Evolutionary conservation across 306 rosid genomes (phyloP).

Genomic region (Cucurbita ficifolia): DNA sequence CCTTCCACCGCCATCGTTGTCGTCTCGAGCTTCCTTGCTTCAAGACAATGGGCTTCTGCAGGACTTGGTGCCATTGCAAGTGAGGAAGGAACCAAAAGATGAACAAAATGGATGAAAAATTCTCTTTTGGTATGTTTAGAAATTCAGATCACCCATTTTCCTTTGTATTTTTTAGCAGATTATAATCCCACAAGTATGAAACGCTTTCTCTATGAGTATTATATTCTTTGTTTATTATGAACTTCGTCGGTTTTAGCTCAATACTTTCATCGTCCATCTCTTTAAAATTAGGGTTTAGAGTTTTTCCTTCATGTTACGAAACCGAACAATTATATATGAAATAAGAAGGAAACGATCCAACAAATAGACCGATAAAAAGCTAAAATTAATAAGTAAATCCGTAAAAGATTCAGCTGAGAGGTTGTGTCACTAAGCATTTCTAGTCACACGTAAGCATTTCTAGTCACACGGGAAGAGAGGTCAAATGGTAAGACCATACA

Average conservation of each 20-base stretch:
- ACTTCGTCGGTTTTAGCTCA: not conserved
- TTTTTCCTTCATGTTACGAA: not conserved
- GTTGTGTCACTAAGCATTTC: too few species aligned
- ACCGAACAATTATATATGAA: not conserved
- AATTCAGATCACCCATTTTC: not conserved
- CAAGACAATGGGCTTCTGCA: conserved; percentile 75
- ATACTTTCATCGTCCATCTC: not conserved
- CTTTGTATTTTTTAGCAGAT: not conserved
- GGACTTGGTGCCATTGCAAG: conserved; percentile 57
- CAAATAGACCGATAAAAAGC: not conserved
- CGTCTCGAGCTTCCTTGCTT: conserved; percentile 8
- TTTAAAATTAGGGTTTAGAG: not conserved
- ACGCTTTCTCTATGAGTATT: not conserved
- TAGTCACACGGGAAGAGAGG: too few species aligned
- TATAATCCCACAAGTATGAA: not conserved
- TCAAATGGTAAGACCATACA: too few species aligned
- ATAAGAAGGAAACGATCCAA: not conserved
- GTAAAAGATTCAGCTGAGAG: too few species aligned
- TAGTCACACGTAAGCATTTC: too few species aligned
- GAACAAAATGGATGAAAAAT: not conserved
- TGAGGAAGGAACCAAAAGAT: conserved; percentile 24
- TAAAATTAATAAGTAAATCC: not conserved
- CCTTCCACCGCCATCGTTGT: not conserved
- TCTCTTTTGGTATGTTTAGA: not conserved
- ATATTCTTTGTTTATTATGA: not conserved